These are phyloP conservation scores for Carex arenaria DNA, from an alignment of 202 grass and related monocot species.

Conservation along the genomic window DNA sequence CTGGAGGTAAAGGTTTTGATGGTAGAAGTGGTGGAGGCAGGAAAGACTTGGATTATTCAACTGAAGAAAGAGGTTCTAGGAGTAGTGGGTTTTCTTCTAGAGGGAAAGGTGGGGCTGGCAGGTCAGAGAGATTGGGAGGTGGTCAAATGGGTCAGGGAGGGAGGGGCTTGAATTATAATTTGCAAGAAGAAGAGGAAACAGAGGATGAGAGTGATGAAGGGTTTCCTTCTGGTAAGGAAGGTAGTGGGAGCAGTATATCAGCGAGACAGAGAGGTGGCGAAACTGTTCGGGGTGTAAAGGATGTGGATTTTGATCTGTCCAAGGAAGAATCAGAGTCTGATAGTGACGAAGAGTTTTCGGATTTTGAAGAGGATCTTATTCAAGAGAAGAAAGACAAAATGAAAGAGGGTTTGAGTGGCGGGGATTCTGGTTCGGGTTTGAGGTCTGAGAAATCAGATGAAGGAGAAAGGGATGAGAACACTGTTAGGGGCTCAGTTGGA, in stretches of 20 bases:
- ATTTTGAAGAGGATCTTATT: constrained; percentile 43
- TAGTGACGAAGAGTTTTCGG: constrained; percentile 51
- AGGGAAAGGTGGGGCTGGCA: not conserved
- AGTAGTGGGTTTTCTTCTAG: not conserved
- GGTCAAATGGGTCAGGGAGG: constrained; percentile 10
- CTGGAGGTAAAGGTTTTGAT: constrained; percentile 34
- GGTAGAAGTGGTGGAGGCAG: not conserved
- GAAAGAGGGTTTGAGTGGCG: constrained; percentile 27
- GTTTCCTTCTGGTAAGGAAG: constrained; percentile 23
- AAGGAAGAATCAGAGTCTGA: constrained; percentile 41
- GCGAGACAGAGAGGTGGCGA: constrained; percentile 24
- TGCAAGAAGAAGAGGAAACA: constrained; percentile 45
- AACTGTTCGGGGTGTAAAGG: constrained; percentile 16
- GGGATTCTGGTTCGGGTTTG: constrained; percentile 2
- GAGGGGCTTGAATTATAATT: constrained; percentile 28
- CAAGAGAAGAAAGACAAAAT: constrained; percentile 24
- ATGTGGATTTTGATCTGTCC: constrained; percentile 33
- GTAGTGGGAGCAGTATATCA: constrained; percentile 2
- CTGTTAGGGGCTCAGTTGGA: constrained; percentile 4
- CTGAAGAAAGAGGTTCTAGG: not conserved
- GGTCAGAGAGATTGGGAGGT: constrained; percentile 18
- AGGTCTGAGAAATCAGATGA: constrained; percentile 18
- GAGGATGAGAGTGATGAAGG: constrained; percentile 19
- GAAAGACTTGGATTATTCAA: constrained; percentile 5
- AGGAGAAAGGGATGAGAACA: constrained; percentile 32